Evolutionary conservation across 106 monocot species (phyloP).

Genomic region (Amphibolis antarctica): DNA sequence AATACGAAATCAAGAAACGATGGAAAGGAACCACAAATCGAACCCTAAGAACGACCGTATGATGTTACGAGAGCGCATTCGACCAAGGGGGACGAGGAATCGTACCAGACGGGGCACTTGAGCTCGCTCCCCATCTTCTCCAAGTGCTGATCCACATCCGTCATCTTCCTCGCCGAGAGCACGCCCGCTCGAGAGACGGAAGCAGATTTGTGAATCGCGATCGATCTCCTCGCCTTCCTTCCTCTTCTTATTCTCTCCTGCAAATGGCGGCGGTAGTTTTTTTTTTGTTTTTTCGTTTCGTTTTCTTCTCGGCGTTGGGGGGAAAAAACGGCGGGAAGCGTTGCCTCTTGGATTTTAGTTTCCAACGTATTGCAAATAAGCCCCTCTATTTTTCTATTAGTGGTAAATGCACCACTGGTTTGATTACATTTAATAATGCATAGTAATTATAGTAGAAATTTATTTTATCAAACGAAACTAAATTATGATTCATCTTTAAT

Average conservation of each 20-base stretch:
- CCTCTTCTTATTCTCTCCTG: background rate
- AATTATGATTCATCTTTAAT: too few relatives aligned
- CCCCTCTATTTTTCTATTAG: too few relatives aligned
- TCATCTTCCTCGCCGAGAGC: slow-evolving; percentile 22
- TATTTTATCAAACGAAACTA: too few relatives aligned
- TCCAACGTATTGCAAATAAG: too few relatives aligned
- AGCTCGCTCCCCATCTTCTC: slow-evolving; percentile 93
- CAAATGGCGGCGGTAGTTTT: background rate
- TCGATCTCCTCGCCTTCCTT: too few relatives aligned
- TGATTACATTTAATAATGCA: too few relatives aligned
- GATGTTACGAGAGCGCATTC: background rate
- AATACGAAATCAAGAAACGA: too few relatives aligned
- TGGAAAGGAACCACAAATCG: background rate
- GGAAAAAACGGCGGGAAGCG: background rate
- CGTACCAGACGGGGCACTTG: slow-evolving; percentile 96
- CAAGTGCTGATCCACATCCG: slow-evolving; percentile 47
- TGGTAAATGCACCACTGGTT: too few relatives aligned
- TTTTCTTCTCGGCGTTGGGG: too few relatives aligned
- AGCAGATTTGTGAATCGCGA: too few relatives aligned
- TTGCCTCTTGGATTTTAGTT: background rate
- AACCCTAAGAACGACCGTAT: background rate
- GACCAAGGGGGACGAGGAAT: background rate
- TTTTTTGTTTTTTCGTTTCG: background rate
- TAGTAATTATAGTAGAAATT: too few relatives aligned
- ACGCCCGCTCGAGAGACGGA: too few relatives aligned